Base-by-base conservation (phyloP, 164 flowering plant genomes). In the Annona squamosa region DNA sequence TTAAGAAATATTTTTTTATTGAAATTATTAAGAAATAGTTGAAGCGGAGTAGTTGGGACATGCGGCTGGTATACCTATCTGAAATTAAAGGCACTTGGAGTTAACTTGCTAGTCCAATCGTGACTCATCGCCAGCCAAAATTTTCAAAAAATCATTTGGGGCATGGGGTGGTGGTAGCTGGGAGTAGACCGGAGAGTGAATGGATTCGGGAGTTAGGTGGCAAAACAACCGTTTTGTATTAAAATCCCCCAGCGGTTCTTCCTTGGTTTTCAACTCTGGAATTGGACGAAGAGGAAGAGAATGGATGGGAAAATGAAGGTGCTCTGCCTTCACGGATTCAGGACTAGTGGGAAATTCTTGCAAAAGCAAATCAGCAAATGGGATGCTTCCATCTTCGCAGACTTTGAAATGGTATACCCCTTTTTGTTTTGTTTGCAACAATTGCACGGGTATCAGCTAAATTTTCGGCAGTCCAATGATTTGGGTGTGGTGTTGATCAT, bases 291-390 rank as follows among this genome's bases (percentile, higher is more conserved):
- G 65, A 71, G 48, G 52, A 61, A 70, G 18, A 59, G 12, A 65
- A 37, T 7, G 4, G 41, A 4, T 68, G 75, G 84, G 85, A 89
- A 77, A 73, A 83, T 86, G 91, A 90, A 81, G 84, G 80, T 90
- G 44, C 78, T 90, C 4, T 87, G 95, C 75, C 87, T 89, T 59
- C 95, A 90, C 84, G 94, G 94, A 37, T 90, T 90, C 66, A 79
- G 94, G 77, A 89, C 92, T 46, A 88, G 92, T 79, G 95, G 92
- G 18, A 82, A 82, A 63, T 88, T 89, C 76, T 75, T 89, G 72
- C 71, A 81, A 46, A 89, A 89, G 83, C 92, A 90, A 74, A 80
- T 90, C 79, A 82, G 86, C 75, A 90, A 84, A 77, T 90, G 94
- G 95, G 91, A 90, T 82, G 84, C 87, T 80, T 82, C 88, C 56